Evolutionary conservation across 768 basidiomycete genomes (phyloP).

Genomic region (Candolleomyces efflorescens): DNA sequence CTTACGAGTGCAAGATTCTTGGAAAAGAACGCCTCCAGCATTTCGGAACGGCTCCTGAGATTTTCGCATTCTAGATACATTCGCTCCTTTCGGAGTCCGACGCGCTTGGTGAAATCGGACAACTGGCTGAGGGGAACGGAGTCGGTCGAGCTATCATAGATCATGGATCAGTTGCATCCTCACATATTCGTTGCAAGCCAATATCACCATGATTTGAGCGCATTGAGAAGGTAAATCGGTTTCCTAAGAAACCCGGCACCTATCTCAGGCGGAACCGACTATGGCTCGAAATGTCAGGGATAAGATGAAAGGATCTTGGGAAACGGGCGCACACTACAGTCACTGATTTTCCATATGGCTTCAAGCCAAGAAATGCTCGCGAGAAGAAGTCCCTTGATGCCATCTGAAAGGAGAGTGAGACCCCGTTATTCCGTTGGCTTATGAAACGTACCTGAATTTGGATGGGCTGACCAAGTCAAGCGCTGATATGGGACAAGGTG

Average conservation of each 20-base stretch:
- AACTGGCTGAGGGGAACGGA: not conserved
- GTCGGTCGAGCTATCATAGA: not conserved
- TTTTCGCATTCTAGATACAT: slow-evolving; percentile 40
- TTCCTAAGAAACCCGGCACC: slow-evolving; percentile 1
- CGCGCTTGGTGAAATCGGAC: not conserved
- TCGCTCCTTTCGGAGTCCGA: not conserved
- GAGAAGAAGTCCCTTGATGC: not conserved
- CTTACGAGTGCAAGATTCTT: slow-evolving; percentile 2
- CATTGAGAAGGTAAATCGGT: slow-evolving; percentile 1
- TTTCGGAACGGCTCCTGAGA: slow-evolving; percentile 18
- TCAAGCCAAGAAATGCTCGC: not conserved
- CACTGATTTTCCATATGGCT: not conserved
- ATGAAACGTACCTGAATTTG: slow-evolving; percentile 32
- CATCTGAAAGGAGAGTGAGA: not conserved
- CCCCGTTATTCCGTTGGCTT: not conserved
- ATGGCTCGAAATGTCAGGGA: not conserved
- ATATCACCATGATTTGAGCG: slow-evolving; percentile 1
- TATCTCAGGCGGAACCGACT: not conserved
- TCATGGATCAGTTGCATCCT: not conserved
- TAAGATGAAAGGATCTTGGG: not conserved
- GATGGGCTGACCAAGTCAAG: slow-evolving; percentile 46
- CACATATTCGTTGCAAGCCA: not conserved
- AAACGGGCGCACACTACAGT: not conserved
- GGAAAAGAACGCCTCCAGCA: slow-evolving; percentile 25
- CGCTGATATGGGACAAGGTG: slow-evolving; percentile 54